These are phyloP conservation scores for Fusarium chuoi DNA, from an alignment of 2,329 filamentous ascomycete species.

Conservation along the genomic window DNA sequence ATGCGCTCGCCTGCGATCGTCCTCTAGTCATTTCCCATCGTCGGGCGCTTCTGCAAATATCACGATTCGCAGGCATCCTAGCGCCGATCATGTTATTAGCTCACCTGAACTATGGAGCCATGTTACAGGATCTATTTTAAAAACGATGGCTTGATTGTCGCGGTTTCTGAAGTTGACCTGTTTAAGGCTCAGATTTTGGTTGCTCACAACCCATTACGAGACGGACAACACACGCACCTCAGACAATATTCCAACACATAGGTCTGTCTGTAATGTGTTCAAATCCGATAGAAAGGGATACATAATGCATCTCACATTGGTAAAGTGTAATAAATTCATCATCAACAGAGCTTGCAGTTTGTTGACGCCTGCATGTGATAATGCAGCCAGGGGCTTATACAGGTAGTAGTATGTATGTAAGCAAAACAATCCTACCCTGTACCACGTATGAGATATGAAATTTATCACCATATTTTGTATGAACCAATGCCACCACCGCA, in stretches of 20 bases:
- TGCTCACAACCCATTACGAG: background rate
- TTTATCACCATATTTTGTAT: background rate
- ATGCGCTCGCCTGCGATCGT: slow-evolving; percentile 18
- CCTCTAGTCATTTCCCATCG: slow-evolving; percentile 13
- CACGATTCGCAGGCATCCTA: slow-evolving; percentile 9
- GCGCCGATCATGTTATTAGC: slow-evolving; percentile 19
- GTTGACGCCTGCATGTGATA: background rate
- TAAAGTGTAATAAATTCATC: background rate
- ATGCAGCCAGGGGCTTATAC: background rate
- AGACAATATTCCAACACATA: background rate
- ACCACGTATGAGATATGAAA: background rate
- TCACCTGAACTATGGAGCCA: slow-evolving; percentile 4
- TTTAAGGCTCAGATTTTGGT: background rate
- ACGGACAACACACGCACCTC: background rate
- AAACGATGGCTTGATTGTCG: background rate
- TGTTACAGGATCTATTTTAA: slow-evolving; percentile 1
- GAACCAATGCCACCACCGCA: background rate
- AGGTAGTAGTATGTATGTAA: too few species aligned
- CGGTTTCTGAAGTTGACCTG: background rate
- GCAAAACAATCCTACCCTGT: background rate
- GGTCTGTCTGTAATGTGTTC: too few species aligned
- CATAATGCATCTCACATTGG: too few species aligned
- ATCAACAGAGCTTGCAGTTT: background rate
- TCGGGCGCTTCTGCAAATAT: slow-evolving; percentile 2
- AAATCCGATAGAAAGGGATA: background rate